These are phyloP conservation scores for Purshia tridentata DNA, from an alignment of 306 rosid genomes.

Conservation along the genomic window DNA sequence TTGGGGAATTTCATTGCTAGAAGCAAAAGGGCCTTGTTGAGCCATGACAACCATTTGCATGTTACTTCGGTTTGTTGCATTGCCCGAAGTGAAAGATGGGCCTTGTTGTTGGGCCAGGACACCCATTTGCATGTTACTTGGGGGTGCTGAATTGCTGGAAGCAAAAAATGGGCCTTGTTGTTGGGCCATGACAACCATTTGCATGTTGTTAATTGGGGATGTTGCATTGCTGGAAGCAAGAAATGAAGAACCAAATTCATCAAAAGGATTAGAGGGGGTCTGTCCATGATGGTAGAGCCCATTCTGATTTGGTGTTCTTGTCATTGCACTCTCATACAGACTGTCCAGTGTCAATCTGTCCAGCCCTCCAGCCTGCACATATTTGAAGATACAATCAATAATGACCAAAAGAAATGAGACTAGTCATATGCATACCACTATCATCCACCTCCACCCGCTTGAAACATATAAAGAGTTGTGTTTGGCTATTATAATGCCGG, in stretches of 20 bases:
- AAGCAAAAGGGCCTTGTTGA: not conserved
- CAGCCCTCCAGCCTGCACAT: conserved; percentile 8
- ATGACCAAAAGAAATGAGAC: not conserved
- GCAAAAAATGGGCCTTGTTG: not conserved
- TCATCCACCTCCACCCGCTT: too few species aligned
- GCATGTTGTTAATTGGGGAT: not conserved
- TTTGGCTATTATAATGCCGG: too few species aligned
- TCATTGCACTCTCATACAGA: conserved; percentile 9
- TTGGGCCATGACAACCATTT: not conserved
- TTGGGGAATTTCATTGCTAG: not conserved
- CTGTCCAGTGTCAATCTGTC: conserved; percentile 12
- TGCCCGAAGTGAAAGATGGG: too few species aligned
- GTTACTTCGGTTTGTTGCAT: not conserved
- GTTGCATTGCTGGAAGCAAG: conserved; percentile 3
- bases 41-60: not conserved
- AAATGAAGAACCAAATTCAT: not conserved
- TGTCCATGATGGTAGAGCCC: not conserved
- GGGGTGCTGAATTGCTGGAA: not conserved
- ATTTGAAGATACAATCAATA: not conserved
- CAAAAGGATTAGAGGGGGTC: conserved; percentile 15
- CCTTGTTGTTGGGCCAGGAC: not conserved
- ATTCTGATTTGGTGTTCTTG: conserved; percentile 11
- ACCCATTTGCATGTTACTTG: not conserved
- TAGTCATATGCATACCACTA: not conserved
- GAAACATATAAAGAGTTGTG: too few species aligned